Base-by-base conservation (phyloP, 2,329 filamentous ascomycete species). In the Nigrospora sphaerica region DNA sequence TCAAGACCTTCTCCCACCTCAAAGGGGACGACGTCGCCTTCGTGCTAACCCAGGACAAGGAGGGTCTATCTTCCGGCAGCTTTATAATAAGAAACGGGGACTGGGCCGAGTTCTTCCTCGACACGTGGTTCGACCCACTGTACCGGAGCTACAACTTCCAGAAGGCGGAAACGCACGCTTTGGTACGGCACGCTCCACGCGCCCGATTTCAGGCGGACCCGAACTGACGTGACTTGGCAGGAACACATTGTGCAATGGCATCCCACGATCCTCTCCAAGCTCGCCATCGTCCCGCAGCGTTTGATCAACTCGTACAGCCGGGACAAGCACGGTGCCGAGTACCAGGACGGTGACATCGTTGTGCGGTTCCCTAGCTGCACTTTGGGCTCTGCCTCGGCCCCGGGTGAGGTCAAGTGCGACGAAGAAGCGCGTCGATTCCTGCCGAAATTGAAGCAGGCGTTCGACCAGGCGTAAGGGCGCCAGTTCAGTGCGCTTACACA, bases 81-180 rank as follows among this genome's bases (percentile, higher is more conserved):
- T 85, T 95, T 51, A 71, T 97, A 13, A 63, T 98, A 12, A 77
- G 82, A 51, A 88, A 86, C 50, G 89, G 91, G 18, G 88, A 93
- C 46, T 98, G 92, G 88, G 86, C 88, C 39, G 86, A 86, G 60
- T 98, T 87, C 71, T 88, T 98, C 61, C 68, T 97, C 16, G 93
- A 98, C 63, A 86, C 88, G 1, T 98, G 93, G 93, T 95, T 93
- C 61, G 90, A 97, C 63, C 93, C 93, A 41, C 72, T 97, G 38
- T 98, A 95, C 68, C 78, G 92, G 52, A 87, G 77, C 55, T 98
- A 98, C 70, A 95, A 95, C 62, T 98, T 98, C 61, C 88, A 95
- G 61, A 96, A 95, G 64, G 91, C 89, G 0, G 93, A 98, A 66
- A 80, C 77, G 19, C 92, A 98, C 71, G 91, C 92, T 43, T 68